Evolutionary conservation across 2,329 filamentous ascomycete genomes (phyloP).

Genomic region (Claviceps lovelessii): DNA sequence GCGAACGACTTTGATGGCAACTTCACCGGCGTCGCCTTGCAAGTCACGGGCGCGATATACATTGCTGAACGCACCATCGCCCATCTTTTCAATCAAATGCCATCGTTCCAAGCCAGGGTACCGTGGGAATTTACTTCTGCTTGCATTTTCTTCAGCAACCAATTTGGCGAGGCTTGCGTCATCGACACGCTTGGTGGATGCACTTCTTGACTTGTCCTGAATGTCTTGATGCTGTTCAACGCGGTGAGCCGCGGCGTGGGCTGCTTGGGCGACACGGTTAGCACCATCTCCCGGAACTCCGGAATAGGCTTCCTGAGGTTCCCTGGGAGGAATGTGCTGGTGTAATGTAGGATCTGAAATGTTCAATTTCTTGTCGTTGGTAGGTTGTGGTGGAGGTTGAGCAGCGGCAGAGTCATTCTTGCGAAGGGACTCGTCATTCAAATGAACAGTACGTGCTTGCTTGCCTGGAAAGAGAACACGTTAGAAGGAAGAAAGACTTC

Average conservation of each 20-base stretch:
- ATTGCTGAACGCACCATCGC: conserved; percentile 96
- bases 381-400: conserved; percentile 40
- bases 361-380: conserved; percentile 35
- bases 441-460: conserved; percentile 59
- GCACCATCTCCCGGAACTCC: conserved; percentile 44
- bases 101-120: conserved; percentile 43
- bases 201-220: conserved; percentile 11
- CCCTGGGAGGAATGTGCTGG: conserved; percentile 25
- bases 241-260: conserved; percentile 48
- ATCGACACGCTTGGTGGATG: conserved; percentile 25
- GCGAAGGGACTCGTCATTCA: conserved; percentile 34
- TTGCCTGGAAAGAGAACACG: conserved; percentile 46
- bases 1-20: conserved; percentile 95
- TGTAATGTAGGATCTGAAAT: conserved; percentile 29
- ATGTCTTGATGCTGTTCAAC: conserved; percentile 46
- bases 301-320: conserved; percentile 46
- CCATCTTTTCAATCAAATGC: conserved; percentile 90
- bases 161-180: conserved; percentile 69
- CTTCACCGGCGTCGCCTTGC: conserved; percentile 58
- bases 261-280: conserved; percentile 55
- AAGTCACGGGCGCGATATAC: conserved; percentile 80
- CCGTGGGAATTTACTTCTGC: conserved; percentile 67
- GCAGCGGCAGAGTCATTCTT: conserved; percentile 38
- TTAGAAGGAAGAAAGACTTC: neutral
- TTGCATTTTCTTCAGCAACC: conserved; percentile 82